These are phyloP conservation scores for Dendrobium officinale DNA, from an alignment of 106 monocot species.

Conservation along the genomic window DNA sequence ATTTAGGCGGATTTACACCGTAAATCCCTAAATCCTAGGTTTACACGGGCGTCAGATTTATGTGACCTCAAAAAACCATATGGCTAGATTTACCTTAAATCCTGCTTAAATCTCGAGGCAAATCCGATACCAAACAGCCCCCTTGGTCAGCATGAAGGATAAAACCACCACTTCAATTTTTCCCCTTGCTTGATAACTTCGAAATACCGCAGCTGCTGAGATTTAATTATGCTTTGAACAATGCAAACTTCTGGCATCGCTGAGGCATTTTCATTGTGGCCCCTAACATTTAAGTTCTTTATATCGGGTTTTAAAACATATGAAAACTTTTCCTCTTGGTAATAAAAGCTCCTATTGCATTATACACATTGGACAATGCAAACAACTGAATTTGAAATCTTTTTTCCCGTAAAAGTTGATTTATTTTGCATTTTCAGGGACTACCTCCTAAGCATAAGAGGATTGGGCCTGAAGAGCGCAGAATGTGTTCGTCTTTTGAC, in stretches of 20 bases:
- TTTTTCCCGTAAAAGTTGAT: not conserved
- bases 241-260: not conserved
- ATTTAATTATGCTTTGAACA: conserved; percentile 1
- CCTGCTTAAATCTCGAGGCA: no score
- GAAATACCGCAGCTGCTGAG: not conserved
- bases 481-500: conserved; percentile 96
- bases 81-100: no score
- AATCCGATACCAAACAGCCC: no score
- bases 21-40: no score
- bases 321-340: not conserved
- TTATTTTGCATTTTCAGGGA: conserved; percentile 49
- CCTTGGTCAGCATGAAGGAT: not conserved
- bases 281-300: no score
- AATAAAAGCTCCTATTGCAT: not conserved
- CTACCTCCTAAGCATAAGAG: conserved; percentile 82
- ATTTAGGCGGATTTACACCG: no score
- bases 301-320: not conserved
- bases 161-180: not conserved
- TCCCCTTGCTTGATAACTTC: not conserved
- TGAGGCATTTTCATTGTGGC: not conserved
- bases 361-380: not conserved
- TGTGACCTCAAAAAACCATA: no score
- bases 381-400: no score
- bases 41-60: no score
- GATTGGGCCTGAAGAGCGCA: conserved; percentile 91